phyloP scores from a whole-genome alignment of 495 filamentous ascomycete genomes.

The Penicillium taxi region DNA sequence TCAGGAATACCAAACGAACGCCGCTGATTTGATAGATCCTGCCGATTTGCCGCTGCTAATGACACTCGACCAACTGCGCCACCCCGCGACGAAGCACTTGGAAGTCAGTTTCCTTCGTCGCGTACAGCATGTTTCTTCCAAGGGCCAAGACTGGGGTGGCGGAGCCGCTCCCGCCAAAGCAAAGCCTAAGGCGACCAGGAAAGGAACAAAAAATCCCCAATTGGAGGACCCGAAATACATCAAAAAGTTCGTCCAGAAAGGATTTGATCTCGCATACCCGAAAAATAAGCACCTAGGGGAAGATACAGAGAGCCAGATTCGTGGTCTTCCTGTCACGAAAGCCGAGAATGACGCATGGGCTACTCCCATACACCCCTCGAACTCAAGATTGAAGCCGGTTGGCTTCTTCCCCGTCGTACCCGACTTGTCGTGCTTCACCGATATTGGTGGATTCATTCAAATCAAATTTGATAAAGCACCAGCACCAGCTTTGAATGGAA shows the following conservation, averaged over 20 bases:
- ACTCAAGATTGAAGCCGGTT: slow-evolving; percentile 67
- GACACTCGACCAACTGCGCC: slow-evolving; percentile 70
- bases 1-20: slow-evolving; percentile 53
- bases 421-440: slow-evolving; percentile 81
- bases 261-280: slow-evolving; percentile 77
- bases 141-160: slow-evolving; percentile 38
- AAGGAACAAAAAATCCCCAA: slow-evolving; percentile 30
- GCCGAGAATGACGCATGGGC: slow-evolving; percentile 62
- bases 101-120: slow-evolving; percentile 88
- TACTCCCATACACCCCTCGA: slow-evolving; percentile 71
- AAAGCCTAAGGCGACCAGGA: slow-evolving; percentile 36
- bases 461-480: slow-evolving; percentile 87
- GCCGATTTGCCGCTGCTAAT: slow-evolving; percentile 74
- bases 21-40: slow-evolving; percentile 64
- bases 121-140: slow-evolving; percentile 89
- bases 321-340: slow-evolving; percentile 47
- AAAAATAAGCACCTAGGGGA: slow-evolving; percentile 50
- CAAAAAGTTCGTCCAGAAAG: slow-evolving; percentile 70
- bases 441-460: slow-evolving; percentile 75
- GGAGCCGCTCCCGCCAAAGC: slow-evolving; percentile 26
- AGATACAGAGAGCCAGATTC: slow-evolving; percentile 42
- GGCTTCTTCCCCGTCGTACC: slow-evolving; percentile 78
- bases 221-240: slow-evolving; percentile 79
- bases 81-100: slow-evolving; percentile 60
- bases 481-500: slow-evolving; percentile 42